phyloP scores from a whole-genome alignment of 2,329 filamentous ascomycete species.

The Chalaropsis ovoidea region DNA sequence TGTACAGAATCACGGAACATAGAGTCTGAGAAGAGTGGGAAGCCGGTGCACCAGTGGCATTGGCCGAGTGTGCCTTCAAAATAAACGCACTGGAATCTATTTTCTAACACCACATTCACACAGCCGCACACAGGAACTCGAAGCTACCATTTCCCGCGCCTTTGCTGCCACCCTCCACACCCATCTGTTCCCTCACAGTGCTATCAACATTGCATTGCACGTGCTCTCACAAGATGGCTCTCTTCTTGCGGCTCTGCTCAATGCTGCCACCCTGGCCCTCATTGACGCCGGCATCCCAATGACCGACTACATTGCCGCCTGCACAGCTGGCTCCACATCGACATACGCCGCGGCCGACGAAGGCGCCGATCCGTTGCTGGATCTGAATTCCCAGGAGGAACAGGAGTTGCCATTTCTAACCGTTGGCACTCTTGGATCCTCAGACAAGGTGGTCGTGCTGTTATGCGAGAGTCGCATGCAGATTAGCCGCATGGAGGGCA shows the following conservation, averaged over 20 bases:
- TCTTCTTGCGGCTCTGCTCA: conserved; percentile 78
- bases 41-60: too few species aligned
- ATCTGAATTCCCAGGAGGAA: conserved; percentile 71
- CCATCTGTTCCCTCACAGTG: conserved; percentile 78
- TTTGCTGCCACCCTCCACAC: conserved; percentile 72
- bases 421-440: conserved; percentile 65
- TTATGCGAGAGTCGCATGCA: conserved; percentile 86
- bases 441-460: conserved; percentile 66
- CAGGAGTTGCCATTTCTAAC: conserved; percentile 83
- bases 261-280: conserved; percentile 81
- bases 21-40: neutral
- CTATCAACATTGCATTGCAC: conserved; percentile 73
- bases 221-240: conserved; percentile 85
- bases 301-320: conserved; percentile 81
- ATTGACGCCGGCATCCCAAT: conserved; percentile 94
- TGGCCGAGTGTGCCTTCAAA: neutral
- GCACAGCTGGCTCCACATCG: conserved; percentile 72
- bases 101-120: neutral
- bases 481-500: conserved; percentile 69
- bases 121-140: conserved; percentile 71
- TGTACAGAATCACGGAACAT: neutral
- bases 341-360: conserved; percentile 56
- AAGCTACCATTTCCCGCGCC: conserved; percentile 65
- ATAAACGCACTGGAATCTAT: neutral
- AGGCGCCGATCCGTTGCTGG: conserved; percentile 63